Evolutionary conservation across 2,329 filamentous ascomycete species (phyloP), one percentile per base, ranked within the genome.

Genomic region (Ceratocystis albifundus): DNA sequence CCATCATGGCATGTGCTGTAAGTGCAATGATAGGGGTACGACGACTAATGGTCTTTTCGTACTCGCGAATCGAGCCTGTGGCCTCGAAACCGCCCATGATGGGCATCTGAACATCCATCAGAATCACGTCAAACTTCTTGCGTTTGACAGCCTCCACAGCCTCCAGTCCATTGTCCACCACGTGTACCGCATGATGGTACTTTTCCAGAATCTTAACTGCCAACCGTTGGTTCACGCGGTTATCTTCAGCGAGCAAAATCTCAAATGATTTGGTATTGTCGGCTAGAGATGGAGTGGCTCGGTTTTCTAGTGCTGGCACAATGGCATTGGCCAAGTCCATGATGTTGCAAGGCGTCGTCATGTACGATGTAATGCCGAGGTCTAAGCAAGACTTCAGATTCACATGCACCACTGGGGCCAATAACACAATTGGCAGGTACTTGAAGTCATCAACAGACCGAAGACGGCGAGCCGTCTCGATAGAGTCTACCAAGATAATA

Each of bases 91-190:
- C 94, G 74, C 94, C 94, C 92, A 97, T 97, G 72, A 97, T 89
- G n/a, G 94, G 94, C 94, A 99, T 99, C 75, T 97, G 94, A 20
- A 99, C 94, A 74, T 99, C 94, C 94, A 99, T 99, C 62, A 99
- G 82, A 70, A 99, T 94, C 69, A 96, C 90, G 75, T 99, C 94
- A 74, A 95, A 99, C 74, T 90, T 88, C 77, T 88, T 93, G 74
- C 87, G 85, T 80, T 95, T 92, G 71, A 96, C 86, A n/a, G 89
- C 87, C 73, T 96, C 89, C 15, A 97, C 86, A 1, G 94, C 94
- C 73, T 97, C 93, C 70, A 92, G 83, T 69, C 94, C 94, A 74
- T 99, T 99, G 72, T 92, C 90, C 55, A 96, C 94, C 28, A 99
- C 94, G 0, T 89, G 93, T 28, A 95, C 90, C 30, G 87, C 87